A percentile compares a stretch with the other conserved stretches of the same genome.
These are phyloP conservation scores for Datura wrightii DNA, from an alignment of 257 asterid species.

Conservation along the genomic window DNA sequence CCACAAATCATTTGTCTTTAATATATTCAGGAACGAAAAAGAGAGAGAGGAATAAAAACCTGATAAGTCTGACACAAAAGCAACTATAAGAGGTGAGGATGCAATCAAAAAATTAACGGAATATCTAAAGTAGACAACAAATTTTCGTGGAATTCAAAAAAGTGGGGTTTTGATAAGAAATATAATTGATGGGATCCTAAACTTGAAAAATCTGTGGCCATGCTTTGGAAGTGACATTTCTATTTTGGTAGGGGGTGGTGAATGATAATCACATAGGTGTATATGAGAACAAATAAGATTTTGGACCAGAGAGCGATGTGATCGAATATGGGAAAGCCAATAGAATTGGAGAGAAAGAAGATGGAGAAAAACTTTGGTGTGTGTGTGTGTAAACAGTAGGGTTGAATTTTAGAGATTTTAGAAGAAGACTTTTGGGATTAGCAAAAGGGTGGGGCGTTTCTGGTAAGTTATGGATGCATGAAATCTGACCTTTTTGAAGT, in stretches of 20 bases:
- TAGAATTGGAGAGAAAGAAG: background rate
- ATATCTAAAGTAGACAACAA: slow-evolving; percentile 1
- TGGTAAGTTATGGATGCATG: background rate
- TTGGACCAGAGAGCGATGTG: slow-evolving; percentile 12
- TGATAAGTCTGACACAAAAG: background rate
- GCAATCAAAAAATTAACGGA: background rate
- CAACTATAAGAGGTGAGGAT: background rate
- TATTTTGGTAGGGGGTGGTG: slow-evolving; percentile 38
- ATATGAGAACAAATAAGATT: background rate
- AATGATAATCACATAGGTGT: background rate
- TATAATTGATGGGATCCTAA: slow-evolving; percentile 45
- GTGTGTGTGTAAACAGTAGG: background rate
- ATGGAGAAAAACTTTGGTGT: background rate
- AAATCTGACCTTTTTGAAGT: background rate
- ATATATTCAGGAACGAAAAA: background rate
- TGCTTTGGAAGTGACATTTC: slow-evolving; percentile 57
- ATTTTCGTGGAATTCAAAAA: slow-evolving; percentile 24
- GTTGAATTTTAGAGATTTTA: background rate
- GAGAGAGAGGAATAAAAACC: background rate
- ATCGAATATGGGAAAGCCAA: background rate
- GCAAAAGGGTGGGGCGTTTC: slow-evolving; percentile 29
- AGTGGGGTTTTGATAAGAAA: slow-evolving; percentile 43
- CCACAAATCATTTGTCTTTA: slow-evolving; percentile 49
- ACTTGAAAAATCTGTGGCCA: slow-evolving; percentile 75
- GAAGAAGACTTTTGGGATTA: slow-evolving; percentile 33